Conservation (phyloP, 192 early-diverging fungal genomes). For the Podila epicladia region DNA sequence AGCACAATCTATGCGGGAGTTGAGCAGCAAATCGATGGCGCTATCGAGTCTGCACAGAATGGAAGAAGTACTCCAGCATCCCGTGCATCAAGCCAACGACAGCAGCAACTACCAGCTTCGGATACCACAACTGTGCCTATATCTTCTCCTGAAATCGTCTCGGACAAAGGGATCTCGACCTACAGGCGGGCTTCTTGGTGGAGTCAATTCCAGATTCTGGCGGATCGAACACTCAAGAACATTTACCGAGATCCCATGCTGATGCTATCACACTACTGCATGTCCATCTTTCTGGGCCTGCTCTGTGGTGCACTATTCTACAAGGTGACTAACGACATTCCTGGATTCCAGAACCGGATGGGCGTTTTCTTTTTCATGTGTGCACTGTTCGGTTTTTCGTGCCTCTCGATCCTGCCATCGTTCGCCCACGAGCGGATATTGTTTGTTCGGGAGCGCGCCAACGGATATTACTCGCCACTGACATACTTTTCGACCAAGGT, state of each 20-base stretch:
- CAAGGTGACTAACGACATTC: conserved; percentile 66
- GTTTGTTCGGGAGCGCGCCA: conserved; percentile 77
- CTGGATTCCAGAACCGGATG: conserved; percentile 81
- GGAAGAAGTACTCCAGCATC: not conserved
- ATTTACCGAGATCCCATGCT: conserved; percentile 83
- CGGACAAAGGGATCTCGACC: conserved; percentile 39
- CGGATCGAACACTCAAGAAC: conserved; percentile 82
- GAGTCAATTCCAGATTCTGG: conserved; percentile 78
- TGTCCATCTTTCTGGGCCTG: conserved; percentile 73
- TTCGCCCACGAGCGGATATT: conserved; percentile 71
- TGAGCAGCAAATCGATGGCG: conserved; percentile 21
- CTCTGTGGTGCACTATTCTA: conserved; percentile 69
- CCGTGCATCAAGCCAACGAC: conserved; percentile 5
- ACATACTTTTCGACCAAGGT: conserved; percentile 74
- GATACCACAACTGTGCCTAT: not conserved
- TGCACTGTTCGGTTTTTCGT: conserved; percentile 75
- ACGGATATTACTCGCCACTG: conserved; percentile 72
- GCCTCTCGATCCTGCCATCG: conserved; percentile 68
- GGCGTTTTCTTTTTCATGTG: conserved; percentile 79
- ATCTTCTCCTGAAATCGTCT: not conserved
- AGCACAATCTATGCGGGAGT: conserved; percentile 23
- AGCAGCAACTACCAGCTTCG: not conserved
- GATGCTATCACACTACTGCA: conserved; percentile 77
- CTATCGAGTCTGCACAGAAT: conserved; percentile 13
- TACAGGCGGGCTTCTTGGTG: conserved; percentile 66